Base-by-base conservation (phyloP, 768 basidiomycete species). In the Lactifluus pinguis region DNA sequence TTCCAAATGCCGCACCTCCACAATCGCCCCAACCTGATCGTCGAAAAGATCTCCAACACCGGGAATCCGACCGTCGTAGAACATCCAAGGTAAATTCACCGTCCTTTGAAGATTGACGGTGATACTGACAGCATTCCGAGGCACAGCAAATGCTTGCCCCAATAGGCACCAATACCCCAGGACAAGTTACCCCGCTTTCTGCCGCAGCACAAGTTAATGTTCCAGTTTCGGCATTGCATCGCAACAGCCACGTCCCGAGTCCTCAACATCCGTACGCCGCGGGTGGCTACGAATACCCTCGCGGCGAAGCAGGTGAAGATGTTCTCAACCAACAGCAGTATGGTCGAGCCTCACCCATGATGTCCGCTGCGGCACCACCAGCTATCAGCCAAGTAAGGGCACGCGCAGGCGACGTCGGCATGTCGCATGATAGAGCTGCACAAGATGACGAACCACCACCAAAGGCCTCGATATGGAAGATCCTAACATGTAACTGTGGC, bases 271-370 rank as follows among this genome's bases (percentile, higher is more conserved):
- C 89, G 6, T 92, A 91, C 64, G 88, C 88, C 25, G 82, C 76
- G 61, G 80, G 79, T 13, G 85, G 80, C 9, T 83, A 83, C 70
- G 86, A 88, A 65, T 83, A 85, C 65, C 62, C 69, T 66, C 61
- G 68, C 52, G 64, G 68, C 72, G 62, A 54, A 44, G 66, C 63
- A 32, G 76, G 72, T 45, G 86, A 89, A 47, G 87, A 87, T 63
- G 74, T 75, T 29, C 85, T 81, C 67, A 79, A 76, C 60, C 80
- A 80, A 65, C 81, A 80, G 68, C 80, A 76, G 57, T 92, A 92
- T 67, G 86, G 87, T n/a, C 82, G 87, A 54, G 80, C 82, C 32
- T 91, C 89, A 44, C 89, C 89, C 17, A 92, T 92, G 89, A 81
- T 89, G 57, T 80, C 87, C 30, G 83, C 77, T 54, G 84, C 83